A percentile compares a stretch with the other conserved stretches of the same genome.
Evolutionary conservation across 768 basidiomycete genomes (phyloP).

Genomic region (Kwoniella bestiolae): DNA sequence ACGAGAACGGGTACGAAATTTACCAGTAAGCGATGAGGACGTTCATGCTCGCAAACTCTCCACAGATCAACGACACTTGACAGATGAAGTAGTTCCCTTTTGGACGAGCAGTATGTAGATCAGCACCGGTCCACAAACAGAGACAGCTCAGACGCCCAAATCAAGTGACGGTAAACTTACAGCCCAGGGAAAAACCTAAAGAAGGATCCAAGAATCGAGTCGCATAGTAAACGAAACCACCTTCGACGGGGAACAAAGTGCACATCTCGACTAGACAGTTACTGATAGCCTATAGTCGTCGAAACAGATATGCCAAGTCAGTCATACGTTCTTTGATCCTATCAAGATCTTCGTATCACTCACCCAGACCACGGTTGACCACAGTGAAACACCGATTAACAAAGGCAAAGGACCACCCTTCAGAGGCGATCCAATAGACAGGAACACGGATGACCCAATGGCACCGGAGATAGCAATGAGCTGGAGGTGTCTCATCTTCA

Average conservation of each 20-base stretch:
- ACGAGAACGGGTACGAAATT: too few species aligned
- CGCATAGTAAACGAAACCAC: constrained; percentile 27
- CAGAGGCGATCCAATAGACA: constrained; percentile 23
- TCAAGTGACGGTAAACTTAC: neutral
- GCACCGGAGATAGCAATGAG: constrained; percentile 30
- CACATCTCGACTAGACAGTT: constrained; percentile 27
- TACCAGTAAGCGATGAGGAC: constrained; percentile 27
- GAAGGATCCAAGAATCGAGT: constrained; percentile 23
- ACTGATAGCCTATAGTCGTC: constrained; percentile 4
- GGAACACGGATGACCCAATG: constrained; percentile 24
- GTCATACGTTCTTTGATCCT: neutral
- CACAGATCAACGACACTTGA: constrained; percentile 20
- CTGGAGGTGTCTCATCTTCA: constrained; percentile 26
- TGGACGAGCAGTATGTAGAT: neutral
- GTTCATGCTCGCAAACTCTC: constrained; percentile 25
- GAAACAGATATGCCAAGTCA: neutral
- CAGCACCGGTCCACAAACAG: neutral
- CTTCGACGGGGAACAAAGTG: constrained; percentile 26
- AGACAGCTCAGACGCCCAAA: too few species aligned
- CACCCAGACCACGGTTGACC: constrained; percentile 20
- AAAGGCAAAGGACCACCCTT: constrained; percentile 23
- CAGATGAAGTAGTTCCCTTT: constrained; percentile 1
- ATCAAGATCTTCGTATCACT: neutral
- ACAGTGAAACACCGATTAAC: constrained; percentile 25
- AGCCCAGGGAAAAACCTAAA: constrained; percentile 20